A percentile compares a stretch with the other conserved stretches of the same genome.
phyloP scores from a whole-genome alignment of 1,284 basidiomycete species.

The Ustilago trichophora region DNA sequence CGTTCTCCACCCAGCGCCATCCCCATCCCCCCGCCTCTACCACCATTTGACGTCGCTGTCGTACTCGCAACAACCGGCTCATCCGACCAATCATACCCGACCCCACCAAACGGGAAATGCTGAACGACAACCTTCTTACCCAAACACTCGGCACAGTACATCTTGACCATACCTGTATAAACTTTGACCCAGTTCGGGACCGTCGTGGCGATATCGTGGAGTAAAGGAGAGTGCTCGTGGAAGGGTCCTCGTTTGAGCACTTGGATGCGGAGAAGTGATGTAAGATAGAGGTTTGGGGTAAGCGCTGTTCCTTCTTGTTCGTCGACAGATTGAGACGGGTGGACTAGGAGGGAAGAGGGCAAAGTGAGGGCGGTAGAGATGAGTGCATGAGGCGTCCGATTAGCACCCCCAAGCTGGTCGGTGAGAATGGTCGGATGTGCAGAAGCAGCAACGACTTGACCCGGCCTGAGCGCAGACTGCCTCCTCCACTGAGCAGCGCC shows the following conservation, averaged over 20 bases:
- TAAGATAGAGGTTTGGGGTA: conserved; percentile 62
- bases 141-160: conserved; percentile 96
- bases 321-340: neutral
- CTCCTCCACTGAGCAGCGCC: conserved; percentile 84
- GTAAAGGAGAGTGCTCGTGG: conserved; percentile 72
- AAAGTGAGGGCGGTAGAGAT: conserved; percentile 5
- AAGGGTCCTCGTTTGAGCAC: conserved; percentile 56
- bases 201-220: conserved; percentile 83
- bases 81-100: conserved; percentile 41
- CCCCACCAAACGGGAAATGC: conserved; percentile 81
- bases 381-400: neutral
- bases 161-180: conserved; percentile 87
- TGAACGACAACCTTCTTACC: conserved; percentile 96
- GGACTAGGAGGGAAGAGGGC: conserved; percentile 1
- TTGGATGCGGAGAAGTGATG: conserved; percentile 74
- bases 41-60: neutral
- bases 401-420: conserved; percentile 1
- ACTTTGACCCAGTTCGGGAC: conserved; percentile 90
- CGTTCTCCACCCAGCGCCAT: conserved; percentile 23
- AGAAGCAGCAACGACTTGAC: conserved; percentile 10
- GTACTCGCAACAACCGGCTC: neutral
- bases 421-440: conserved; percentile 5
- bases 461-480: conserved; percentile 14
- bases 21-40: neutral
- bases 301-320: neutral